A percentile compares a stretch with the other conserved stretches of the same genome.
Conservation (phyloP, 1,139 yeast species). For the Taphrina confusa region DNA sequence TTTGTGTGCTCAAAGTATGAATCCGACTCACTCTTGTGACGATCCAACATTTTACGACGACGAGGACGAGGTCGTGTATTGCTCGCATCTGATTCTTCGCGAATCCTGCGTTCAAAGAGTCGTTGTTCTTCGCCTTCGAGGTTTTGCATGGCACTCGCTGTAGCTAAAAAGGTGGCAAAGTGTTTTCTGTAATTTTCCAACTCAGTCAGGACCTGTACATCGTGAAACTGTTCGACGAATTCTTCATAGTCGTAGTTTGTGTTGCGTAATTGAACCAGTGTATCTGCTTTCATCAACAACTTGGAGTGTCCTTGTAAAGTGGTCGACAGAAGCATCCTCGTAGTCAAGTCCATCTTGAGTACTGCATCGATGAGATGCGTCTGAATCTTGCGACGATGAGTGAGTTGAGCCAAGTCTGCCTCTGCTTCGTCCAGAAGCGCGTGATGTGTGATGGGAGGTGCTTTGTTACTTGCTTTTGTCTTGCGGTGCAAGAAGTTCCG, state of each 20-base stretch:
- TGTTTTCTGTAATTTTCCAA: background rate
- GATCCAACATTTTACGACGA: background rate
- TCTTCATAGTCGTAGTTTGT: constrained; percentile 6
- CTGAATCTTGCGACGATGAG: background rate
- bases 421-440: constrained; percentile 9
- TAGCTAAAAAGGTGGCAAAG: constrained; percentile 23
- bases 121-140: constrained; percentile 24
- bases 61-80: background rate
- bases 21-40: background rate
- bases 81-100: background rate
- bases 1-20: background rate
- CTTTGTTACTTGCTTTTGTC: background rate
- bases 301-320: constrained; percentile 6
- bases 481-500: background rate
- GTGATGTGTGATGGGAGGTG: constrained; percentile 12
- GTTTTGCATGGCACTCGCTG: constrained; percentile 17
- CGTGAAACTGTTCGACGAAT: constrained; percentile 9
- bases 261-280: constrained; percentile 20
- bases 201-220: constrained; percentile 17
- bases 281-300: constrained; percentile 26
- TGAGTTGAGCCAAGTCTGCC: constrained; percentile 3
- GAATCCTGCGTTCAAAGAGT: constrained; percentile 12
- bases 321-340: constrained; percentile 6
- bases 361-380: constrained; percentile 8
- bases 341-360: constrained; percentile 22